phyloP scores from a whole-genome alignment of 257 asterid species.

The Jacaranda mimosifolia region DNA sequence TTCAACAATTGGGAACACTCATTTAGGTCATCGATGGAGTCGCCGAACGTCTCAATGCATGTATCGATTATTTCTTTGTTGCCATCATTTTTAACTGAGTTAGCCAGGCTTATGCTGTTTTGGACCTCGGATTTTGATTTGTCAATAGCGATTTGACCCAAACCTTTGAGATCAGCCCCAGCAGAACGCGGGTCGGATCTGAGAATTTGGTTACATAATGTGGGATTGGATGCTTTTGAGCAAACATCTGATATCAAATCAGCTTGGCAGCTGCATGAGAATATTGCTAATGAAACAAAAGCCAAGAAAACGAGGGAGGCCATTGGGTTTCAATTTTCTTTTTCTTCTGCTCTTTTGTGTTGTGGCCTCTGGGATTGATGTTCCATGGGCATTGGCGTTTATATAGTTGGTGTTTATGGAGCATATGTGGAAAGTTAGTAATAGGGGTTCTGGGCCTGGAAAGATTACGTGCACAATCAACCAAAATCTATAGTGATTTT shows the following conservation, averaged over 20 bases:
- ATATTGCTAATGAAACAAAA: slow-evolving; percentile 19
- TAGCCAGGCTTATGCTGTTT: background rate
- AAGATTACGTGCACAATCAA: too few relatives aligned
- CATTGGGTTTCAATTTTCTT: background rate
- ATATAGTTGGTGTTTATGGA: too few relatives aligned
- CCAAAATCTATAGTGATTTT: too few relatives aligned
- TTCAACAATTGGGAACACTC: slow-evolving; percentile 20
- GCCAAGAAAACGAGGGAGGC: slow-evolving; percentile 22
- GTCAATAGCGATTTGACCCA: slow-evolving; percentile 30
- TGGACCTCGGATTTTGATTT: slow-evolving; percentile 3
- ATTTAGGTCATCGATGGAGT: slow-evolving; percentile 25
- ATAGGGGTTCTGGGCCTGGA: too few relatives aligned
- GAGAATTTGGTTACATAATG: slow-evolving; percentile 17
- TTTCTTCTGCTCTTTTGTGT: background rate
- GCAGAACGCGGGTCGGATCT: slow-evolving; percentile 32
- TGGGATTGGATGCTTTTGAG: slow-evolving; percentile 18
- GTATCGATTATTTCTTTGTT: background rate
- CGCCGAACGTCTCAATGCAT: slow-evolving; percentile 38
- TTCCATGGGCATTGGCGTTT: too few relatives aligned
- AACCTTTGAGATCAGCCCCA: slow-evolving; percentile 33
- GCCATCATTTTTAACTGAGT: background rate
- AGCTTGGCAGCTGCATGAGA: slow-evolving; percentile 17
- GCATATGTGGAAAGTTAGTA: too few relatives aligned
- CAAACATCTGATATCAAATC: slow-evolving; percentile 35
- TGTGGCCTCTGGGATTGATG: too few relatives aligned